Evolutionary conservation across 345 rosid genomes (phyloP).

Genomic region (Citrus maxima): DNA sequence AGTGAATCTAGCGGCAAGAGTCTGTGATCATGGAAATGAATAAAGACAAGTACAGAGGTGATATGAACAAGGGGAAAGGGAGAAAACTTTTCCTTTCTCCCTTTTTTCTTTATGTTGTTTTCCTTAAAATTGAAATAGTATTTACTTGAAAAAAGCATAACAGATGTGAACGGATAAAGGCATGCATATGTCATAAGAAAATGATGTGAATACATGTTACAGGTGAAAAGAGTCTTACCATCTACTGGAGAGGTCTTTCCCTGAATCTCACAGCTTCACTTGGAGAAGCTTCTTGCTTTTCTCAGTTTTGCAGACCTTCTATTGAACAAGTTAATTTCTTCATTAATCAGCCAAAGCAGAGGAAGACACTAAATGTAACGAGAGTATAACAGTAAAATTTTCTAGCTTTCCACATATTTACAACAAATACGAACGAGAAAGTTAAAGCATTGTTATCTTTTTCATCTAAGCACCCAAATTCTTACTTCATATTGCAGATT

Average conservation of each 20-base stretch:
- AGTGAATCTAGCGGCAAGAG: not conserved
- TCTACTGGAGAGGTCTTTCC: not conserved
- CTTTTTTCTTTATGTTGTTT: not conserved
- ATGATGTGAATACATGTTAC: not conserved
- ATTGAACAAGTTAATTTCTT: constrained; percentile 15
- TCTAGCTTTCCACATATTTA: constrained; percentile 18
- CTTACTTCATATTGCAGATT: constrained; percentile 15
- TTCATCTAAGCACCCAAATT: constrained; percentile 11
- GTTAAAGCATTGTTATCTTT: constrained; percentile 5
- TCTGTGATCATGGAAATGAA: constrained; percentile 7
- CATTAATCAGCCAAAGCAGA: constrained; percentile 21
- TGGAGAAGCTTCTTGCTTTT: not conserved
- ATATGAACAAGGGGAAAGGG: constrained; percentile 16
- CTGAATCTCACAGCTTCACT: constrained; percentile 12
- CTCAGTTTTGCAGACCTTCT: constrained; percentile 19
- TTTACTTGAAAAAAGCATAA: not conserved
- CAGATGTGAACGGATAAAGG: not conserved
- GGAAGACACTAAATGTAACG: not conserved
- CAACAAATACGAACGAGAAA: constrained; percentile 10
- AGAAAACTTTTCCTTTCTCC: not conserved
- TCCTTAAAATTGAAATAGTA: constrained; percentile 6
- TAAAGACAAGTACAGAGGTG: constrained; percentile 3
- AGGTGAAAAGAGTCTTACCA: not conserved
- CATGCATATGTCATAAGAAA: constrained; percentile 7
- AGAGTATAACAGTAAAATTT: constrained; percentile 12